Conservation (phyloP, 139 green algal species). For the Chlamydomonas incerta region DNA sequence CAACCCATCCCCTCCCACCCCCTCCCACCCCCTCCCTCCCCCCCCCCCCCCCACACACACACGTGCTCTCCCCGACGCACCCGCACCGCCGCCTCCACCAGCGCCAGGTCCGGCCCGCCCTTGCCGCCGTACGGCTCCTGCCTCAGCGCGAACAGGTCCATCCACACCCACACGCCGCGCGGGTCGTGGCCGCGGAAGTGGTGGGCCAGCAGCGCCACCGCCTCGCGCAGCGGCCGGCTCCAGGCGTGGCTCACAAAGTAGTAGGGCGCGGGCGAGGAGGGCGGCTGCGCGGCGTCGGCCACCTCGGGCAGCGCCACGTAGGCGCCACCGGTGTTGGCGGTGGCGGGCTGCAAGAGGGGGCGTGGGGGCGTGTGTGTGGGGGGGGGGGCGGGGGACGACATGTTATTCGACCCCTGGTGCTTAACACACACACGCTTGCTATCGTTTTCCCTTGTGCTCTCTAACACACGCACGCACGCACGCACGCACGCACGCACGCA, state of each 20-base stretch:
- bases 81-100: background rate
- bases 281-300: background rate
- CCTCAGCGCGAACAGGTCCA: constrained; percentile 18
- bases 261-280: background rate
- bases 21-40: background rate
- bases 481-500: too few relatives aligned
- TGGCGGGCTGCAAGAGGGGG: constrained; percentile 14
- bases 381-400: too few relatives aligned
- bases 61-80: too few relatives aligned
- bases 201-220: constrained; percentile 7
- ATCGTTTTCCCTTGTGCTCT: too few relatives aligned
- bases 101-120: background rate
- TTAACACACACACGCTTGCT: too few relatives aligned
- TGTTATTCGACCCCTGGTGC: too few relatives aligned
- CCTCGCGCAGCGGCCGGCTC: constrained; percentile 32
- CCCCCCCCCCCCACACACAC: too few relatives aligned
- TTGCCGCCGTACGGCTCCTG: background rate
- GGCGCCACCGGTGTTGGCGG: background rate
- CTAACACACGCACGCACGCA: too few relatives aligned
- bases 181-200: constrained; percentile 31
- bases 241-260: constrained; percentile 40
- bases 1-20: background rate
- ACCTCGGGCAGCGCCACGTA: background rate
- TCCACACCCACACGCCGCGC: constrained; percentile 3
- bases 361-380: too few relatives aligned